Evolutionary conservation across 1,139 yeast species (phyloP).

Genomic region (Protomyces lactucae-debilis): DNA sequence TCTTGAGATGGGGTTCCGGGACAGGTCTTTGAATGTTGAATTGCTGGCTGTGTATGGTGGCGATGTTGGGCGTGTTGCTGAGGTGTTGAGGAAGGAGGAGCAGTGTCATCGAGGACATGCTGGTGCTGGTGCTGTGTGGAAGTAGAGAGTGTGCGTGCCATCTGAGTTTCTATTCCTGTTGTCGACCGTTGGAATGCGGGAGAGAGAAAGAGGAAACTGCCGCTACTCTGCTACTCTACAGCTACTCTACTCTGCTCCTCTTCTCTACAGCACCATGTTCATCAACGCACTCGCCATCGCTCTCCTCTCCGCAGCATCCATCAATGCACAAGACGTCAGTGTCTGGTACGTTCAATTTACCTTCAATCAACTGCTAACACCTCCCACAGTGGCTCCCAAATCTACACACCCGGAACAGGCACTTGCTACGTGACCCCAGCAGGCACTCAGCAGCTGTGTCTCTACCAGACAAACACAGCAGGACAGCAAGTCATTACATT

Average conservation of each 20-base stretch:
- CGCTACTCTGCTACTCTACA: background rate
- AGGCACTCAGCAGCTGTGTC: constrained; percentile 7
- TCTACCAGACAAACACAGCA: constrained; percentile 18
- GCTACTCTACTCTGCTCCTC: background rate
- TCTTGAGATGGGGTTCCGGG: background rate
- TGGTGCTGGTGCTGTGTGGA: too few species aligned
- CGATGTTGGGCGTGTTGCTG: background rate
- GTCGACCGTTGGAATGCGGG: background rate
- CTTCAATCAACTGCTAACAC: background rate
- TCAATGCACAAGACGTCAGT: background rate
- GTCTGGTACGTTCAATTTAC: background rate
- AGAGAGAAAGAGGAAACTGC: background rate
- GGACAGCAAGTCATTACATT: constrained; percentile 11
- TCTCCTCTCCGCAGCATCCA: background rate
- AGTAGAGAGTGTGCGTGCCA: too few species aligned
- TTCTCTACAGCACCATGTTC: background rate
- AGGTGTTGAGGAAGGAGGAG: background rate
- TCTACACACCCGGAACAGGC: constrained; percentile 21
- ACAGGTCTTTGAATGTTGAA: background rate
- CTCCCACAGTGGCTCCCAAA: constrained; percentile 13
- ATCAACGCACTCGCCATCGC: background rate
- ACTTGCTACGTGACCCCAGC: constrained; percentile 1
- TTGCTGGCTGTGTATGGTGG: background rate
- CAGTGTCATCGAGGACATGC: background rate
- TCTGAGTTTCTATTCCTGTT: too few species aligned